Evolutionary conservation across 2,329 filamentous ascomycete species (phyloP).

Genomic region (Cladosporium colombiae): DNA sequence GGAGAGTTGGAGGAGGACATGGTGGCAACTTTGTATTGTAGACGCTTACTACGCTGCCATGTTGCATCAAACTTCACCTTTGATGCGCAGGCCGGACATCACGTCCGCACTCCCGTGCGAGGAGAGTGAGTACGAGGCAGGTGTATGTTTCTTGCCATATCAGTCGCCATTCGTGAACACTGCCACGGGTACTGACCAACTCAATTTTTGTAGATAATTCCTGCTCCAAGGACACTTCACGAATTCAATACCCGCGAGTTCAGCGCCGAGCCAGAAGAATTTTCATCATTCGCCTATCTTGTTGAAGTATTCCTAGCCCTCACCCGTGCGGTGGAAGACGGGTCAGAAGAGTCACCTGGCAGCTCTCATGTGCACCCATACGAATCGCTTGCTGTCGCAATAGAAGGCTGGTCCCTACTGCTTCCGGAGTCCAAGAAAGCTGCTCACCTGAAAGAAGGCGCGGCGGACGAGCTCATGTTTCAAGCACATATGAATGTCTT

Average conservation of each 20-base stretch:
- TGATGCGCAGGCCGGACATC: conserved; percentile 6
- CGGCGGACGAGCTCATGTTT: not conserved
- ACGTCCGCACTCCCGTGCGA: conserved; percentile 18
- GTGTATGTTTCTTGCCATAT: not conserved
- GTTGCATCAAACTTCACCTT: conserved; percentile 1
- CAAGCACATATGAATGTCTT: not conserved
- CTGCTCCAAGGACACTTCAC: not conserved
- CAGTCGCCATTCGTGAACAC: not conserved
- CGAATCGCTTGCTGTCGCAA: conserved; percentile 3
- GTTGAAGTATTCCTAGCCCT: not conserved
- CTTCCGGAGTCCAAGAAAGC: conserved; percentile 5
- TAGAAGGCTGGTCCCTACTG: conserved; percentile 1
- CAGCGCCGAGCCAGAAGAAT: not conserved
- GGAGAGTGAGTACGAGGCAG: conserved; percentile 6
- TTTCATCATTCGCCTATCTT: not conserved
- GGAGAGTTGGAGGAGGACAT: conserved; percentile 19
- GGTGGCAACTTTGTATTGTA: conserved; percentile 18
- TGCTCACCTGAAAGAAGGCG: not conserved
- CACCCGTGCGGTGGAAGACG: not conserved
- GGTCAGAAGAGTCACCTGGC: not conserved
- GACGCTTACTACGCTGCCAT: conserved; percentile 16
- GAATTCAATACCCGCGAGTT: not conserved
- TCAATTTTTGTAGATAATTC: not conserved
- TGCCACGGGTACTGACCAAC: not conserved
- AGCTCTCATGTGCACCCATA: not conserved